phyloP scores from a whole-genome alignment of 2,329 filamentous ascomycete species.

The Diaporthe aspalathi region DNA sequence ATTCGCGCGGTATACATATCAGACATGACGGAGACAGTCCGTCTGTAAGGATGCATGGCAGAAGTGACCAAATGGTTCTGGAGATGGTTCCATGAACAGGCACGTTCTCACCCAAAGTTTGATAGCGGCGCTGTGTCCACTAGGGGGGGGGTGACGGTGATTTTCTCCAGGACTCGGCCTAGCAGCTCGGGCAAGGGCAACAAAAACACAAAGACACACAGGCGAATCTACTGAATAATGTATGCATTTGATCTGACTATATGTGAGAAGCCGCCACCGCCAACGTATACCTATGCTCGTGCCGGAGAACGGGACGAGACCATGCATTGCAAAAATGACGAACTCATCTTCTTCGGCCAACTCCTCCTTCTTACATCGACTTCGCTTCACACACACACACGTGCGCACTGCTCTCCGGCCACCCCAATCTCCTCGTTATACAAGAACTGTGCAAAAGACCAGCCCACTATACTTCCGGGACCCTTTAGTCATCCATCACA shows the following conservation, averaged over 20 bases:
- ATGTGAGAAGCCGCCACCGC: slow-evolving; percentile 23
- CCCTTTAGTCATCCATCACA: slow-evolving; percentile 87
- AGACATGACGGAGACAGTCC: too few species aligned
- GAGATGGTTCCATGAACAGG: too few species aligned
- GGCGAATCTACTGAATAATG: slow-evolving; percentile 7
- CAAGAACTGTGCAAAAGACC: slow-evolving; percentile 33
- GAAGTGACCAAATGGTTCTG: too few species aligned
- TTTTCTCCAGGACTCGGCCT: too few species aligned
- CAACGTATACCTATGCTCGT: slow-evolving; percentile 32
- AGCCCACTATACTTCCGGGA: background rate
- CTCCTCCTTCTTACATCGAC: background rate
- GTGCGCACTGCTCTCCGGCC: background rate
- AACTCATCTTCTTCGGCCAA: background rate
- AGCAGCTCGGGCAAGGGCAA: too few species aligned
- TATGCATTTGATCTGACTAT: slow-evolving; percentile 32
- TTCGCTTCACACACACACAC: background rate
- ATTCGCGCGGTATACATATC: too few species aligned
- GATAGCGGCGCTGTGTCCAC: too few species aligned
- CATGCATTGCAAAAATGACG: slow-evolving; percentile 35
- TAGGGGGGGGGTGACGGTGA: too few species aligned
- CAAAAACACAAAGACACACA: background rate
- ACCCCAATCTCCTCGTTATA: background rate
- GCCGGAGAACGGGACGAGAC: slow-evolving; percentile 14
- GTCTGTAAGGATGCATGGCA: too few species aligned
- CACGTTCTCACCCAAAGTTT: too few species aligned